phyloP scores from a whole-genome alignment of 1,139 yeast genomes.

The Saccharomyces uvarum region DNA sequence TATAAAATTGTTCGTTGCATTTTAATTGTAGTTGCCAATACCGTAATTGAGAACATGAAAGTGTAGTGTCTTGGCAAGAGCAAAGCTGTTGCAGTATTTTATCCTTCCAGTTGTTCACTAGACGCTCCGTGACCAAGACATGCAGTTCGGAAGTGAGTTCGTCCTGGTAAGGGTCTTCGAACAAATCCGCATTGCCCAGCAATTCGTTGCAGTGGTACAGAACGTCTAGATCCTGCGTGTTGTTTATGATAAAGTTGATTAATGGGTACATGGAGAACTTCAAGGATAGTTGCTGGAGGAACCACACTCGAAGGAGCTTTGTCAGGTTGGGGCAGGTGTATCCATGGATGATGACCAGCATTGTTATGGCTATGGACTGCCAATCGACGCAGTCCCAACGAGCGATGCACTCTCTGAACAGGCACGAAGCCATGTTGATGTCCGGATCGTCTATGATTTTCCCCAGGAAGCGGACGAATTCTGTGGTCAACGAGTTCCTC shows the following conservation, averaged over 20 bases:
- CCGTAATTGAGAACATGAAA: slow-evolving; percentile 20
- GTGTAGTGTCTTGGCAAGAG: slow-evolving; percentile 17
- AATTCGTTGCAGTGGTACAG: slow-evolving; percentile 19
- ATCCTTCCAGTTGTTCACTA: slow-evolving; percentile 22
- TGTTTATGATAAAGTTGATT: slow-evolving; percentile 13
- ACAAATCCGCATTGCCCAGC: slow-evolving; percentile 8
- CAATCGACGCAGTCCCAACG: slow-evolving; percentile 4
- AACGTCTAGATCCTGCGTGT: slow-evolving; percentile 10
- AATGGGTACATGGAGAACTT: slow-evolving; percentile 18
- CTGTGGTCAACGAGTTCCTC: slow-evolving; percentile 8
- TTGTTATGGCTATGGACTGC: slow-evolving; percentile 12
- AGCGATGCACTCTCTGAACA: slow-evolving; percentile 3
- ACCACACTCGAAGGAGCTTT: slow-evolving; percentile 13
- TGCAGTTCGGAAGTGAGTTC: slow-evolving; percentile 17
- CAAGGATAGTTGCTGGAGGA: slow-evolving; percentile 9
- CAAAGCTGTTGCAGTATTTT: slow-evolving; percentile 18
- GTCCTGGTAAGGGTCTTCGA: slow-evolving; percentile 14
- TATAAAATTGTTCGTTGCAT: slow-evolving; percentile 19
- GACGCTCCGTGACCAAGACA: slow-evolving; percentile 14
- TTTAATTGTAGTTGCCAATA: slow-evolving; percentile 23
- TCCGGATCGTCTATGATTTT: slow-evolving; percentile 7
- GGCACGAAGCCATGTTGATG: slow-evolving; percentile 4
- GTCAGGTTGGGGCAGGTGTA: slow-evolving; percentile 6
- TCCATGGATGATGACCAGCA: slow-evolving; percentile 1
- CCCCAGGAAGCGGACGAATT: slow-evolving; percentile 9